phyloP scores from a whole-genome alignment of 1,139 yeast genomes.

The Pichia sp. region DNA sequence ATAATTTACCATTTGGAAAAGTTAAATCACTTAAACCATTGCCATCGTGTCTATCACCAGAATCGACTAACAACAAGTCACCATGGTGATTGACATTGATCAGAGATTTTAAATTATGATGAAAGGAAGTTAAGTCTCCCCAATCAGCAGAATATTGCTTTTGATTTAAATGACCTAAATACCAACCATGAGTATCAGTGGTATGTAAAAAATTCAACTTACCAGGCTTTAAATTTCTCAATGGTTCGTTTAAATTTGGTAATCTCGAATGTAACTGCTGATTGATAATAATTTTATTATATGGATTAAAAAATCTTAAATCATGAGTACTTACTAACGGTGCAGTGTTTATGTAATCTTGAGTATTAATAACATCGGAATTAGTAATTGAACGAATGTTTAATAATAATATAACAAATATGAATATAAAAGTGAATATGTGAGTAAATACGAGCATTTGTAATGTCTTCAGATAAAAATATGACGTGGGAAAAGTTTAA shows the following conservation, averaged over 20 bases:
- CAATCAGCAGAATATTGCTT: conserved; percentile 74
- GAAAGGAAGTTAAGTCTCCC: conserved; percentile 85
- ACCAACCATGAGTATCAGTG: conserved; percentile 96
- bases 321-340: not conserved
- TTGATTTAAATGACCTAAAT: conserved; percentile 79
- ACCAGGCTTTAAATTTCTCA: conserved; percentile 55
- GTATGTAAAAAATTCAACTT: conserved; percentile 81
- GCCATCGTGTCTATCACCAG: conserved; percentile 95
- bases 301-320: conserved; percentile 1
- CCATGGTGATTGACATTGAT: conserved; percentile 40
- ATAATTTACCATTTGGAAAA: conserved; percentile 55
- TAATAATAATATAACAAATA: conserved; percentile 7
- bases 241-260: conserved; percentile 26
- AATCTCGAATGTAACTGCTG: conserved; percentile 23
- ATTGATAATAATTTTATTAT: conserved; percentile 8
- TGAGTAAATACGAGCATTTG: conserved; percentile 10
- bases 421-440: conserved; percentile 5
- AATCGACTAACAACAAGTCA: conserved; percentile 72
- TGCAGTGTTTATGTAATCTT: not conserved
- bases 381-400: conserved; percentile 10
- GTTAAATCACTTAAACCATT: conserved; percentile 78
- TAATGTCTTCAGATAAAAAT: not conserved
- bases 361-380: not conserved
- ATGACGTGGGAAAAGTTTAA: not conserved
- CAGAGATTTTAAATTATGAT: conserved; percentile 36